Percentiles rank a stretch among this genome's conserved stretches.
Evolutionary conservation across 2,329 filamentous ascomycete genomes (phyloP).

Genomic region (Karstenula rhodostoma): DNA sequence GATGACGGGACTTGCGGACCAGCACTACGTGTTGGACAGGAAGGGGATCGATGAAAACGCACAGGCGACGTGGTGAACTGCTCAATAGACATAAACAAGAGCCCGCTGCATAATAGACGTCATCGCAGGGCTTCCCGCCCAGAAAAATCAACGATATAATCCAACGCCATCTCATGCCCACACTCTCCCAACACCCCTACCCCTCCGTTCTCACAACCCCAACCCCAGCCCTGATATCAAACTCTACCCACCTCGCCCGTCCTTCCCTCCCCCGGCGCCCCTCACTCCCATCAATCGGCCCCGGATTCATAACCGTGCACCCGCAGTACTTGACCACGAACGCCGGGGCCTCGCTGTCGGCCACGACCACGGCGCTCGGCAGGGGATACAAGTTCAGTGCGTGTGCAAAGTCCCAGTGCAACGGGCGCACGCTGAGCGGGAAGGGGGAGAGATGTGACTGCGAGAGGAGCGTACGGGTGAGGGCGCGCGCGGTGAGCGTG

Average conservation of each 20-base stretch:
- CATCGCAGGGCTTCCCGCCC: too few species aligned
- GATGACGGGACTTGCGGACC: too few species aligned
- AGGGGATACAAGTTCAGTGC: constrained; percentile 85
- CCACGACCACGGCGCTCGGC: constrained; percentile 82
- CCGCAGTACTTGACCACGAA: constrained; percentile 94
- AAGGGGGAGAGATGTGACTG: constrained; percentile 92
- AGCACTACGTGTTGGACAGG: too few species aligned
- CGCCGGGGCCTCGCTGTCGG: constrained; percentile 80
- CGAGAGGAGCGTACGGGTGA: constrained; percentile 91
- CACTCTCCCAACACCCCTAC: not conserved
- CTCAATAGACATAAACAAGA: too few species aligned
- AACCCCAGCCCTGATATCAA: constrained; percentile 56
- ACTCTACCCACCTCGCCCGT: constrained; percentile 83
- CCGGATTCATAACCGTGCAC: constrained; percentile 95
- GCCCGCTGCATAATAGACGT: too few species aligned
- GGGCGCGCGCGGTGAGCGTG: constrained; percentile 69
- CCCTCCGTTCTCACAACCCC: constrained; percentile 41
- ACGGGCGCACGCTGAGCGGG: constrained; percentile 76
- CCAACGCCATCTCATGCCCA: not conserved
- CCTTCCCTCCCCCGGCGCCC: constrained; percentile 72
- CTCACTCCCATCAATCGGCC: constrained; percentile 67
- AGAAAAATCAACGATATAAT: too few species aligned
- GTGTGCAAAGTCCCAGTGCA: constrained; percentile 87
- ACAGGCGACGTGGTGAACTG: too few species aligned
- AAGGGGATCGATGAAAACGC: too few species aligned